Evolutionary conservation across 1,139 yeast species (phyloP).

Genomic region (Sugiyamaella xylanicola): DNA sequence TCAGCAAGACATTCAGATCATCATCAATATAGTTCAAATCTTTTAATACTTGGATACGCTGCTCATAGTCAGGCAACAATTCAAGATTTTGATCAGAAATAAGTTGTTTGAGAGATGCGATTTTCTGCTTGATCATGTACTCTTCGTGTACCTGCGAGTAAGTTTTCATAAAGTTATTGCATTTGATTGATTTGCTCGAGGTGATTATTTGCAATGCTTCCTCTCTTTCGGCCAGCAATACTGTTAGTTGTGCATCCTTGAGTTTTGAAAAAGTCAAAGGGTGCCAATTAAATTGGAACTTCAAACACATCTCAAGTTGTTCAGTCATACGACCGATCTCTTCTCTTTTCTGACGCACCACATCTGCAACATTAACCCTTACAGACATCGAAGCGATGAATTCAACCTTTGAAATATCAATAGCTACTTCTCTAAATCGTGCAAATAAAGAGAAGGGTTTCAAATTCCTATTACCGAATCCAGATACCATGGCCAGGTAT

Average conservation of each 20-base stretch:
- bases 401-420: slow-evolving; percentile 53
- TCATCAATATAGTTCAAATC: slow-evolving; percentile 76
- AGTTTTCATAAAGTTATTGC: slow-evolving; percentile 50
- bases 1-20: slow-evolving; percentile 73
- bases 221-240: slow-evolving; percentile 45
- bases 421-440: slow-evolving; percentile 45
- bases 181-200: slow-evolving; percentile 34
- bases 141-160: slow-evolving; percentile 53
- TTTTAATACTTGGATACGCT: slow-evolving; percentile 74
- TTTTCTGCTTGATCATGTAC: slow-evolving; percentile 51
- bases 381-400: slow-evolving; percentile 53
- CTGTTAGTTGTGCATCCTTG: slow-evolving; percentile 27
- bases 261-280: slow-evolving; percentile 40
- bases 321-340: slow-evolving; percentile 49
- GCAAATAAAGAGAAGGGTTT: slow-evolving; percentile 35
- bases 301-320: slow-evolving; percentile 48
- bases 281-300: slow-evolving; percentile 50
- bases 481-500: slow-evolving; percentile 50
- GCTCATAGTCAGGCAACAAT: slow-evolving; percentile 90
- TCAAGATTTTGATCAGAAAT: slow-evolving; percentile 88
- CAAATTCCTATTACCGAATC: slow-evolving; percentile 40
- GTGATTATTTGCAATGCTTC: slow-evolving; percentile 46
- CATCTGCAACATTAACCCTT: slow-evolving; percentile 47
- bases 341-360: slow-evolving; percentile 50
- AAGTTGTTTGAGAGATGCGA: slow-evolving; percentile 58